Conservation (phyloP, 805 yeast species). For the Candida odintsovae region DNA sequence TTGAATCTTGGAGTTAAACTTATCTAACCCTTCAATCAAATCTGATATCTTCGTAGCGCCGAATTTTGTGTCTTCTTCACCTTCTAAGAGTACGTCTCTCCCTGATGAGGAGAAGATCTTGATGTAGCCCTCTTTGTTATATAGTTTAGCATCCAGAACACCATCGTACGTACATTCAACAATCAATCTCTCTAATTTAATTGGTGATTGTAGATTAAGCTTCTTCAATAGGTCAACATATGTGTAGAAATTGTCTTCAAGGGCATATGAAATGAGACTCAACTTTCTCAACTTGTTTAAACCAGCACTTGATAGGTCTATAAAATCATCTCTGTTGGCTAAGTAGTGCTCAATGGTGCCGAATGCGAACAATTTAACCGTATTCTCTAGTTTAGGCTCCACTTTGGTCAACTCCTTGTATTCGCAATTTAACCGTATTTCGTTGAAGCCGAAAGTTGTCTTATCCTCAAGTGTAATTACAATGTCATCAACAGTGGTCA, state of each 20-base stretch:
- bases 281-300: slow-evolving; percentile 18
- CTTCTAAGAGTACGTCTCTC: slow-evolving; percentile 17
- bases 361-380: slow-evolving; percentile 22
- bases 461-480: slow-evolving; percentile 12
- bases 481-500: not conserved
- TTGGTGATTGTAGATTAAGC: slow-evolving; percentile 3
- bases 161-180: slow-evolving; percentile 15
- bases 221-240: slow-evolving; percentile 11
- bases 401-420: slow-evolving; percentile 1
- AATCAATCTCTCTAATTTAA: slow-evolving; percentile 17
- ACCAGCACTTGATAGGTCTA: slow-evolving; percentile 11
- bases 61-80: slow-evolving; percentile 4
- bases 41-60: slow-evolving; percentile 4
- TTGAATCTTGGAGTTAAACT: slow-evolving; percentile 11
- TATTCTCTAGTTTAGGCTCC: slow-evolving; percentile 11
- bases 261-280: slow-evolving; percentile 15
- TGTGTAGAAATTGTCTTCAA: slow-evolving; percentile 9
- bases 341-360: slow-evolving; percentile 17
- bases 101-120: slow-evolving; percentile 17
- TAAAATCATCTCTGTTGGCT: slow-evolving; percentile 4
- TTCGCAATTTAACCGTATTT: slow-evolving; percentile 10
- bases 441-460: slow-evolving; percentile 20
- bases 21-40: slow-evolving; percentile 10
- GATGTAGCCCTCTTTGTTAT: slow-evolving; percentile 14
- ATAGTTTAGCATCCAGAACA: slow-evolving; percentile 17